Evolutionary conservation across 1,284 basidiomycete genomes (phyloP), one percentile per base, ranked within the genome.

Genomic region (Ceratobasidium sp.): DNA sequence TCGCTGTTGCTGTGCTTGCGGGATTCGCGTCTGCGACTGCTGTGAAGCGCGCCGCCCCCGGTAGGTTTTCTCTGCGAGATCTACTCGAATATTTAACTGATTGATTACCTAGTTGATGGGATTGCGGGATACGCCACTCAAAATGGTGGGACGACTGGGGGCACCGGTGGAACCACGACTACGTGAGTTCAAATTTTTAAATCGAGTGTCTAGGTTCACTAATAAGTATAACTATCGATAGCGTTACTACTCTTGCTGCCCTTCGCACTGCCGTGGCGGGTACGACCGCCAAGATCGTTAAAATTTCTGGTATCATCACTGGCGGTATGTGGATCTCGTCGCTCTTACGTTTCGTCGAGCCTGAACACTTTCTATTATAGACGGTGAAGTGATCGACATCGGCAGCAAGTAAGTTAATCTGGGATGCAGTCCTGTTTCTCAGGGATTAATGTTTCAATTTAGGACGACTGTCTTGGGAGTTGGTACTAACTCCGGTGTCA

Each of bases 201-300:
- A 33, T 17, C 54, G 14, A 17, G 4, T 2, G 11, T 5, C n/a
- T 27, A 5, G 4, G n/a, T 54, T 15, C 14, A 31, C 36, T 6
- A n/a, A 9, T 31, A 15, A 33, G 15, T 7, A n/a, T n/a, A 27
- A 4, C 7, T 22, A 19, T 33, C n/a, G 5, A 47, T 45, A 77
- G 75, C 27, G 76, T 77, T 51, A 74, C 69, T 17, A 71, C 45
- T n/a, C 72, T 77, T 44, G 51, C 76, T 14, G 74, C 75, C 29
- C 76, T 77, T 57, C 71, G 75, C 29, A 17, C 72, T 9, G 75
- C 75, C 19, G 75, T 76, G 33, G n/a, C 65, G 1, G 75, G 76
- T 27, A 73, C 50, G n/a, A 29, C 72, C 0, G 41, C 75, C 5
- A 77, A 77, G 56, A 76, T 76, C 19, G 75, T 76, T 17, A 72